These are phyloP conservation scores for Chaetomiaceae sp. DNA, from an alignment of 2,329 filamentous ascomycete genomes.

Conservation along the genomic window DNA sequence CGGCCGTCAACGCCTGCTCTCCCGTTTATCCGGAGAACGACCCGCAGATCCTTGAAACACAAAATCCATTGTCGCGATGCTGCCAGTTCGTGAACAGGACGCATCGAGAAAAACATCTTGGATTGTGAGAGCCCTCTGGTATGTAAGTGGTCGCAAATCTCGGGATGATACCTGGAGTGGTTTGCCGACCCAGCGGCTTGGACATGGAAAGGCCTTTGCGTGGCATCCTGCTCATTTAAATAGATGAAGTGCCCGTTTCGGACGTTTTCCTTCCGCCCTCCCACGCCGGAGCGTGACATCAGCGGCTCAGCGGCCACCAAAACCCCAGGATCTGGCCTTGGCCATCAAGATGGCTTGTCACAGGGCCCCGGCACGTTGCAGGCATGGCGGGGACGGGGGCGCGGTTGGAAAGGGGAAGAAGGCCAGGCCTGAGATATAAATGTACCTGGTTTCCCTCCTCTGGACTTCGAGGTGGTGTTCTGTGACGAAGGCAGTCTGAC, in stretches of 20 bases:
- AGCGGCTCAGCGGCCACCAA: not conserved
- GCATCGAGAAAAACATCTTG: not conserved
- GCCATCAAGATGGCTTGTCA: slow-evolving; percentile 11
- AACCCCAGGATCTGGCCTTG: slow-evolving; percentile 3
- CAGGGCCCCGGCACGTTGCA: slow-evolving; percentile 6
- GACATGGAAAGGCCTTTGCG: not conserved
- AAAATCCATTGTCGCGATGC: not conserved
- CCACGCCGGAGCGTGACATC: slow-evolving; percentile 9
- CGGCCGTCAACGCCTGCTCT: not conserved
- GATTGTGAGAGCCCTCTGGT: too few relatives aligned
- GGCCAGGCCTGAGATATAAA: not conserved
- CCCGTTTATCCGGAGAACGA: not conserved
- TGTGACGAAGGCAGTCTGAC: not conserved
- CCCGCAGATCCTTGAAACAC: not conserved
- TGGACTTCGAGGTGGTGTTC: not conserved
- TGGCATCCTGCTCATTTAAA: slow-evolving; percentile 11
- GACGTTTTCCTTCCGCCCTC: slow-evolving; percentile 21
- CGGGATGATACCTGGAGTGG: not conserved
- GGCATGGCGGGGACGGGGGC: not conserved
- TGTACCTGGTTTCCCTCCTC: not conserved
- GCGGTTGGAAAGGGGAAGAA: not conserved
- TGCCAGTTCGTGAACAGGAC: not conserved
- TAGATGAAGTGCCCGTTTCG: slow-evolving; percentile 17
- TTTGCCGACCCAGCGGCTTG: not conserved
- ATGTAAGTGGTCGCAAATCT: not conserved